Percentiles rank a stretch among this genome's conserved stretches.
These are phyloP conservation scores for Cruciata laevipes DNA, from an alignment of 257 asterid genomes.

Conservation along the genomic window DNA sequence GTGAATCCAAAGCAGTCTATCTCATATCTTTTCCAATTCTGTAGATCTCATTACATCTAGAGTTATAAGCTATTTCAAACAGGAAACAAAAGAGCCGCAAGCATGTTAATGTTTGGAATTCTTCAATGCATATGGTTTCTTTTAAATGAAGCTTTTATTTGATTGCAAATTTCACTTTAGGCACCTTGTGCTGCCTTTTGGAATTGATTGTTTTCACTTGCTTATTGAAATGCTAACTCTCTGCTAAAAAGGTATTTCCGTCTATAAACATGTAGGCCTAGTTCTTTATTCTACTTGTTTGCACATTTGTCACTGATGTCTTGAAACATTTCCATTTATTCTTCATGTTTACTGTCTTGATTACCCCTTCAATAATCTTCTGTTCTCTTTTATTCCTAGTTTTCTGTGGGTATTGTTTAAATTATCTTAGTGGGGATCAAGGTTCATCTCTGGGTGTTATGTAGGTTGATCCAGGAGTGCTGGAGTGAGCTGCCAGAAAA, in stretches of 20 bases:
- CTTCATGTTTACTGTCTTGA: background rate
- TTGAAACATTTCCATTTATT: background rate
- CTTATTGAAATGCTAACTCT: background rate
- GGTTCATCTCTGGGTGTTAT: constrained; percentile 10
- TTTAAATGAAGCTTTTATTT: background rate
- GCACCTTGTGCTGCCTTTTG: background rate
- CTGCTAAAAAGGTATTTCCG: background rate
- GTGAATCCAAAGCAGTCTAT: background rate
- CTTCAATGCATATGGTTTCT: background rate
- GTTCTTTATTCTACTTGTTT: background rate
- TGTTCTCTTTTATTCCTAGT: background rate
- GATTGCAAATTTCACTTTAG: background rate
- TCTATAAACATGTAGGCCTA: background rate
- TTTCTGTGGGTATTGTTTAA: background rate
- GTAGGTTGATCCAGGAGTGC: constrained; percentile 85
- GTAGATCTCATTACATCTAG: background rate
- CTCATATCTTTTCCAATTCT: background rate
- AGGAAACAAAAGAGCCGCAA: too few species aligned
- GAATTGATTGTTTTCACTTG: background rate
- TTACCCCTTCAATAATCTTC: background rate
- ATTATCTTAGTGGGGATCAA: background rate
- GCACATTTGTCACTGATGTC: background rate
- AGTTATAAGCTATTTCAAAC: too few species aligned
- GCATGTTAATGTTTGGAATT: background rate
- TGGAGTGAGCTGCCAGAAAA: constrained; percentile 66